Conservation (phyloP, 768 basidiomycete genomes). For the Steccherinum ochraceum region DNA sequence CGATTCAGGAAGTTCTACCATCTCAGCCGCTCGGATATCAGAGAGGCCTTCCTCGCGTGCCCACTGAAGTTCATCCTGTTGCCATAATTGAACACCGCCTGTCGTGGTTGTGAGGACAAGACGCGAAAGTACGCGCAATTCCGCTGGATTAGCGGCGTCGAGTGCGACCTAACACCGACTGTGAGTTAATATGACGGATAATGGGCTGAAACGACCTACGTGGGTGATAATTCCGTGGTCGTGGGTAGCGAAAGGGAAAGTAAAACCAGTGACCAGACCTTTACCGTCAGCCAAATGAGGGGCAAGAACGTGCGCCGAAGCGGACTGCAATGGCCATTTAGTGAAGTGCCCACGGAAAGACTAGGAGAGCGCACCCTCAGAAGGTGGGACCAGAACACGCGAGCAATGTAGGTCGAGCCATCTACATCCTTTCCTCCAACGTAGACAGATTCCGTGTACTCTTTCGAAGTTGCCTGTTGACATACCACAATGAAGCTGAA, state of each 20-base stretch:
- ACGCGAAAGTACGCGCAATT: slow-evolving; percentile 31
- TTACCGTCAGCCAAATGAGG: slow-evolving; percentile 39
- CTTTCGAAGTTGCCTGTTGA: slow-evolving; percentile 33
- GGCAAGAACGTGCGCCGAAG: slow-evolving; percentile 46
- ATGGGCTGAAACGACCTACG: slow-evolving; percentile 30
- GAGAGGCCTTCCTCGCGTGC: slow-evolving; percentile 77
- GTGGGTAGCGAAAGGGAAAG: slow-evolving; percentile 59
- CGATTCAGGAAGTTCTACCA: slow-evolving; percentile 73
- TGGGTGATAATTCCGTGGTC: slow-evolving; percentile 64
- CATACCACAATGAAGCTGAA: slow-evolving; percentile 4
- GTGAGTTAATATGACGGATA: not conserved
- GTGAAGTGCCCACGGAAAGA: slow-evolving; percentile 1
- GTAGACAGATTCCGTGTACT: slow-evolving; percentile 45
- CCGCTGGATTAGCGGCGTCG: slow-evolving; percentile 38
- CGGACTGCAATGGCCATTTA: slow-evolving; percentile 34
- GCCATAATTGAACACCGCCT: slow-evolving; percentile 74
- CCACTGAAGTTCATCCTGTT: slow-evolving; percentile 57
- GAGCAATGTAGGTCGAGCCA: slow-evolving; percentile 49
- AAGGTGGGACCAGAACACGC: slow-evolving; percentile 61
- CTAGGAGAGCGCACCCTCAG: slow-evolving; percentile 36
- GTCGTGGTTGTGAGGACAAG: slow-evolving; percentile 64
- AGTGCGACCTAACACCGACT: slow-evolving; percentile 38
- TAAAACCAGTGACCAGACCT: slow-evolving; percentile 43
- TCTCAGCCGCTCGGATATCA: slow-evolving; percentile 52
- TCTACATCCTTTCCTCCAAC: slow-evolving; percentile 46